Base-by-base conservation (phyloP, 176 grass and related monocot genomes). In the Triticum timopheevii region DNA sequence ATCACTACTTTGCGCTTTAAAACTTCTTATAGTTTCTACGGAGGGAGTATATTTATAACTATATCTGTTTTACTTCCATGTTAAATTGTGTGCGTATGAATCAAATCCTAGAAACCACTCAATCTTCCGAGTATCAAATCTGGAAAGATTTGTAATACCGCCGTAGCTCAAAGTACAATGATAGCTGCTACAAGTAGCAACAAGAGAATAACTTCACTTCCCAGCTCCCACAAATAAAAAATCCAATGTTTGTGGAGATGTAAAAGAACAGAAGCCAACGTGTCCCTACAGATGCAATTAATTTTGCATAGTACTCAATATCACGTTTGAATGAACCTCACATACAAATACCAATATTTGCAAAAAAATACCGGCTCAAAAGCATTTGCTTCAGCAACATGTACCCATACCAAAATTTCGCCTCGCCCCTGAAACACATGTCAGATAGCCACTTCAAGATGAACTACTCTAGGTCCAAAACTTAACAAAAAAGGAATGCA, bases 351-450 rank as follows among this genome's bases (percentile, higher is more conserved):
- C 33, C 39, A 56, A 73, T 73, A 1, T 13, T 13, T 73, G 58
- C 72, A n/a, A 80, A 35, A 86, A 80, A 72, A 22, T 93, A 95
- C 95, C 93, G 83, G 71, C 85, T 98, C 93, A 95, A 95, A 98
- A 86, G 89, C 87, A 91, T 73, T 87, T 39, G 91, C 93, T 92
- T 91, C 89, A 63, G 79, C 87, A 84, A 91, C 89, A 92, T 87
- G 93, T 12, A 98, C 44, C 95, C 95, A 80, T 98, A 98, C 93
- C 95, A 98, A 86, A 85, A 98, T 85, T 95, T 95, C 15, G 93
- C 89, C 68, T 92, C 91, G 15, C 95, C 95, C 93, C 91, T 95
- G 83, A 95, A 90, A 93, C 87, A 87, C 80, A 76, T 42, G 27
- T 69, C 13, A 40, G 73, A 93, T 54, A 88, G 81, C 86, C 40